Evolutionary conservation across 2,329 filamentous ascomycete species (phyloP), one percentile per base, ranked within the genome.

Genomic region (Capronia epimyces): DNA sequence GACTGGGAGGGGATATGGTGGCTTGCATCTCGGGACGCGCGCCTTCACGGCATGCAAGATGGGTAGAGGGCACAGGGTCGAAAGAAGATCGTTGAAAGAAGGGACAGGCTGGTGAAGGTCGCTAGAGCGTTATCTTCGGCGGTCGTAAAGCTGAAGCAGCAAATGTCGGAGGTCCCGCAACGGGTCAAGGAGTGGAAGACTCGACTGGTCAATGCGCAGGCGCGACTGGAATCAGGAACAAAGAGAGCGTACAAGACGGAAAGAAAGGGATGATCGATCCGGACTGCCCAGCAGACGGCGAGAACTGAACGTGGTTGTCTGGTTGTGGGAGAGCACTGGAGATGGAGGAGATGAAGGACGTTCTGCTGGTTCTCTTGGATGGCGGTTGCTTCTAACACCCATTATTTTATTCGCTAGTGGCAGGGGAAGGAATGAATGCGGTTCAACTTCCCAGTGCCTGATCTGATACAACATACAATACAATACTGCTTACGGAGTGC

Each of bases 281-380:
- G 29, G 47, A 49, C 50, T 56, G 50, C 49, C 50, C 50, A 56
- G 50, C 54, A 56, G 54, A 56, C 54, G 44, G 44, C 7, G 25
- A 25, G 40, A 29, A n/a, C n/a, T 16, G 25, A 31, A 43, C 15
- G 41, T 31, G 36, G n/a, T 13, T 41, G 37, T 21, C 10, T 29
- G 13, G 21, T 22, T 25, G n/a, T 21, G 21, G 20, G 13, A 46
- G 50, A 42, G 25, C n/a, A 10, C 16, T 44, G 24, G 22, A 29
- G 29, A 37, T 49, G 32, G n/a, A n/a, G n/a, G 5, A 27, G 24
- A 27, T 12, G 31, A 34, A 13, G 31, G 31, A 16, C 31, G 27
- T 13, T 13, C 27, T 29, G 27, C 8, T 29, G 8, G 8, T 29
- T 29, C 27, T 29, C 27, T 8, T 13, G 27, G 27, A n/a, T n/a